A percentile compares a stretch with the other conserved stretches of the same genome.
These are phyloP conservation scores for Yamadazyma blattariae DNA, from an alignment of 1,139 yeast genomes.

Conservation along the genomic window DNA sequence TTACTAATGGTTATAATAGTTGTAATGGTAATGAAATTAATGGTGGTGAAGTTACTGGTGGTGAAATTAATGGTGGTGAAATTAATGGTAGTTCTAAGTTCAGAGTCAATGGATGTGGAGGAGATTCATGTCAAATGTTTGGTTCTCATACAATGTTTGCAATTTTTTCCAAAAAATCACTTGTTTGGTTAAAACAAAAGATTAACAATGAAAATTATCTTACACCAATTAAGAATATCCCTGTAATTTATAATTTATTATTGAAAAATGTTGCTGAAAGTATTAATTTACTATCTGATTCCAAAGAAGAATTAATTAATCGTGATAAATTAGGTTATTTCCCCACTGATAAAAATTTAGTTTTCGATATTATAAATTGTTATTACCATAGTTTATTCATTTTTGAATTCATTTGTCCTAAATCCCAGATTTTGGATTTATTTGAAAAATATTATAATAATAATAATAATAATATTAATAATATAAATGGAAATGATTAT, in stretches of 20 bases:
- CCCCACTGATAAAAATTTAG: constrained; percentile 23
- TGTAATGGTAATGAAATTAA: no score
- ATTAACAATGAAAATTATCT: constrained; percentile 25
- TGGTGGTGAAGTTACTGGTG: no score
- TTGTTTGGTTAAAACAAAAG: constrained; percentile 28
- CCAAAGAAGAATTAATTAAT: constrained; percentile 17
- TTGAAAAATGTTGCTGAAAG: constrained; percentile 19
- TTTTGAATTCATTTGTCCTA: constrained; percentile 13
- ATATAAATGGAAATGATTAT: no score
- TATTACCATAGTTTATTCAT: constrained; percentile 17
- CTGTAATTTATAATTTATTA: constrained; percentile 22
- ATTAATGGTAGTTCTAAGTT: no score
- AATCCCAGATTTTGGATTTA: constrained; percentile 16
- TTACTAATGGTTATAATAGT: no score
- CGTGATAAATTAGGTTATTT: constrained; percentile 26
- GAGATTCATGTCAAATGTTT: constrained; percentile 16
- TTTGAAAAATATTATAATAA: constrained; percentile 20
- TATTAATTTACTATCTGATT: constrained; percentile 36
- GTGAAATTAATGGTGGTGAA: no score
- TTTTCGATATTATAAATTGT: constrained; percentile 24
- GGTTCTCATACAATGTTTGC: constrained; percentile 37
- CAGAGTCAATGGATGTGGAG: no score
- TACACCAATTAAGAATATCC: constrained; percentile 32
- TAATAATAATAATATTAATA: no score
- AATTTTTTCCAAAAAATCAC: constrained; percentile 33